Evolutionary conservation across 352 stramenopile genomes (phyloP), one percentile per base, ranked within the genome.

Genomic region (Phytophthora boehmeriae): DNA sequence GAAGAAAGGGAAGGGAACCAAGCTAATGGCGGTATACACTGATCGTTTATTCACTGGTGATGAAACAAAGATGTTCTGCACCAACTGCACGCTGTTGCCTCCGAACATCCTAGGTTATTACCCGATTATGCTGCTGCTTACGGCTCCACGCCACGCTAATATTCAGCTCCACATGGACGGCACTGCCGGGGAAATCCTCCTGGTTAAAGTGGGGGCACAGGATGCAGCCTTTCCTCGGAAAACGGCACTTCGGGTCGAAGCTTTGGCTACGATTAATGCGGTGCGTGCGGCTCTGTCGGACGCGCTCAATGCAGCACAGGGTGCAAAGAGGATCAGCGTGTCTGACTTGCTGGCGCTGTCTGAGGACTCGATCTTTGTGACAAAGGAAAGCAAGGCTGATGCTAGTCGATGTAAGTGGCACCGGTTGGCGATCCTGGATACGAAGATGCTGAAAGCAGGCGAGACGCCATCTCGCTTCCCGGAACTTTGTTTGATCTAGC

Each of bases 21-120:
- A 79, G 55, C 54, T 91, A 11, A 58, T 76, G 16, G 84, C 78
- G 0, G 82, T 95, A 16, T 95, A 92, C 47, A 59, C 73, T 13
- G 82, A 92, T 50, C 78, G 80, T 4, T 44, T 93, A 11, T 90
- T 88, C 41, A 92, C 80, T 6, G 86, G 86, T n/a, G 76, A 90
- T 47, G 85, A 92, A 44, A 86, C 80, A 42, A 77, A 61, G 35
- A 90, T 95, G 79, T 86, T 87, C 56, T 90, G 84, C 62, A 80
- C 68, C 45, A 91, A 92, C 50, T 92, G 79, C 49, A 95, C 86
- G 34, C 58, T 95, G 36, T 52, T 95, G 28, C 86, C 86, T 8
- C 78, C 84, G 9, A 72, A 76, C 28, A 74, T 64, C 6, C 39
- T 78, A 17, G 68, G 68, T 2, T 95, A 92, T 59, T 88, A 88